A percentile compares a stretch with the other conserved stretches of the same genome.
These are phyloP conservation scores for Heracleum sosnowskyi DNA, from an alignment of 129 eudicot genomes.

Conservation along the genomic window DNA sequence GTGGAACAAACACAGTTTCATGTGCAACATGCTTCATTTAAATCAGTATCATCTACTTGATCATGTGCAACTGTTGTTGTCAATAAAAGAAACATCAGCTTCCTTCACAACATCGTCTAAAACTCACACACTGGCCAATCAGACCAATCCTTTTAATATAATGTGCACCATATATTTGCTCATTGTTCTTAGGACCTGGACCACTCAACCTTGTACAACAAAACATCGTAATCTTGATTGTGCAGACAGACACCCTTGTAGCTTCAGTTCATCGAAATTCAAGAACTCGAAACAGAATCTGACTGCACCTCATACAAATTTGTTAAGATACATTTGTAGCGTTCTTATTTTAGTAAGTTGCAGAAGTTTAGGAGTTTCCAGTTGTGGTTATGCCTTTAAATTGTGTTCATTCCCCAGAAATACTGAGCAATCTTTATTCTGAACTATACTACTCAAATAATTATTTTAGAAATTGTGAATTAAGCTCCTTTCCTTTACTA, in stretches of 20 bases:
- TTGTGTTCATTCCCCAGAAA: not conserved
- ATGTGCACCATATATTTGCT: not conserved
- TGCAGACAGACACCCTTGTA: not conserved
- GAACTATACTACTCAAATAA: not conserved
- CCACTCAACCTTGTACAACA: not conserved
- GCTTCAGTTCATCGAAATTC: not conserved
- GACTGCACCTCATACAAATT: not conserved
- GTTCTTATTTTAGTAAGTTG: not conserved
- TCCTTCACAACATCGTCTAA: not conserved
- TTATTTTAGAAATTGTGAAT: not conserved
- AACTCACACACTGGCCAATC: not conserved
- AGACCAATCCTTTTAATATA: not conserved
- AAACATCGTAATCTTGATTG: not conserved
- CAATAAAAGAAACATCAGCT: not conserved
- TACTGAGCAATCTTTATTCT: not conserved
- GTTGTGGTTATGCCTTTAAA: not conserved
- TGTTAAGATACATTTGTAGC: not conserved
- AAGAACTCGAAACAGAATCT: too few relatives aligned
- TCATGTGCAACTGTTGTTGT: not conserved
- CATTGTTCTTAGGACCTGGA: not conserved
- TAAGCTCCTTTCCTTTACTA: not conserved
- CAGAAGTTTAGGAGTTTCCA: not conserved
- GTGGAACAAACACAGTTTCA: too few relatives aligned
- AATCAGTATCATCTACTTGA: too few relatives aligned
- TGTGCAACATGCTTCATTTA: too few relatives aligned